These are phyloP conservation scores for Sclerotinia glacialis DNA, from an alignment of 2,329 filamentous ascomycete species.

Conservation along the genomic window DNA sequence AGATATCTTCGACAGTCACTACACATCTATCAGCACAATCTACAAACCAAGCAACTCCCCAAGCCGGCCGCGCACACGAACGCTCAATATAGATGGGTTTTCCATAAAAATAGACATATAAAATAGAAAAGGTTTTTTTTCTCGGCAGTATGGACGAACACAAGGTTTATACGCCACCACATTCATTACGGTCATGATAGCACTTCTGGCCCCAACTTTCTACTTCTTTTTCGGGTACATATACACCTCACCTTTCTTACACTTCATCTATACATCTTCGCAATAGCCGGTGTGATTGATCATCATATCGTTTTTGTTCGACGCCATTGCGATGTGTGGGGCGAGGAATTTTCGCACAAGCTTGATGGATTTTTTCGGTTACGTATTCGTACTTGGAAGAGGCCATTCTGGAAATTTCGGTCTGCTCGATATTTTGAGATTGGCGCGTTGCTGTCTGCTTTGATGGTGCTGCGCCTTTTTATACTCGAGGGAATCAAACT, in stretches of 20 bases:
- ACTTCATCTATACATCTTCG: not conserved
- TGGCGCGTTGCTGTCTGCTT: not conserved
- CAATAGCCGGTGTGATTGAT: slow-evolving; percentile 5
- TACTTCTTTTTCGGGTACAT: not conserved
- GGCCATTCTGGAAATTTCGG: not conserved
- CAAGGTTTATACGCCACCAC: not conserved
- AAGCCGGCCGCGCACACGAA: not conserved
- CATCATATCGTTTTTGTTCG: not conserved
- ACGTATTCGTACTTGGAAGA: not conserved
- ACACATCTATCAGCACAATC: not conserved
- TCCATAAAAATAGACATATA: not conserved
- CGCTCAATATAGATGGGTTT: slow-evolving; percentile 2
- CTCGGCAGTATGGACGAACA: not conserved
- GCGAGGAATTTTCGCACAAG: slow-evolving; percentile 4
- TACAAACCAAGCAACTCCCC: not conserved
- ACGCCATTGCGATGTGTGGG: not conserved
- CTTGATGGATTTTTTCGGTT: slow-evolving; percentile 1
- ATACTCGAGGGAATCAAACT: slow-evolving; percentile 9
- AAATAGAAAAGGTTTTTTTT: slow-evolving; percentile 5
- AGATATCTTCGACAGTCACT: not conserved
- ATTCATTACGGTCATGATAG: slow-evolving; percentile 4
- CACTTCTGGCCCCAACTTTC: not conserved
- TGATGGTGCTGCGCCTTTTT: not conserved
- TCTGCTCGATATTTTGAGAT: not conserved
- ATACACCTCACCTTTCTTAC: not conserved